phyloP scores from a whole-genome alignment of 225 moss, liverwort and hornwort species.

The Antitrichia curtipendula region DNA sequence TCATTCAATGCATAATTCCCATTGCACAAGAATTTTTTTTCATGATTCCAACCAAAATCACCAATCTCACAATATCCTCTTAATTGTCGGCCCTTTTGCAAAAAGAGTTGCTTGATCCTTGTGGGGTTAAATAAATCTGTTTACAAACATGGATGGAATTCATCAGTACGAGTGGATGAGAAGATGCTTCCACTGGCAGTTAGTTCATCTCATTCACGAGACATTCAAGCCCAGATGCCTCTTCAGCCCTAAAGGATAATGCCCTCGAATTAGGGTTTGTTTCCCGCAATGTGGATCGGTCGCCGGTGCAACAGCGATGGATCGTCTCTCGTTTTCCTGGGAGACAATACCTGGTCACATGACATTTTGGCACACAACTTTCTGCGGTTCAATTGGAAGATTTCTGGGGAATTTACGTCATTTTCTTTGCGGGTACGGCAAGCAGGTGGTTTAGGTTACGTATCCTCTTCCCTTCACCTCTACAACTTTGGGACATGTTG shows the following conservation, averaged over 20 bases:
- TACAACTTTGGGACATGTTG: neutral
- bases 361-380: neutral
- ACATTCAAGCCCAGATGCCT: neutral
- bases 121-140: neutral
- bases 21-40: accelerated
- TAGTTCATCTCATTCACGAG: neutral
- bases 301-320: neutral
- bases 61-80: neutral
- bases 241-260: neutral
- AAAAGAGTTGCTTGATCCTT: neutral
- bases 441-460: neutral
- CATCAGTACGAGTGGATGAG: neutral
- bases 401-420: neutral
- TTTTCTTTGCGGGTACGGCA: neutral
- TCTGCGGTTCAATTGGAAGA: neutral
- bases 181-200: neutral
- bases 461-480: neutral
- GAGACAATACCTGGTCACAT: neutral
- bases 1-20: neutral
- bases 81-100: neutral
- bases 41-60: neutral
- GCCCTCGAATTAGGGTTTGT: neutral
- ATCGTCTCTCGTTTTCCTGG: neutral
- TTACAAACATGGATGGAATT: neutral
- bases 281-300: neutral